Base-by-base conservation (phyloP, 495 filamentous ascomycete species). In the Xylaria grammica region DNA sequence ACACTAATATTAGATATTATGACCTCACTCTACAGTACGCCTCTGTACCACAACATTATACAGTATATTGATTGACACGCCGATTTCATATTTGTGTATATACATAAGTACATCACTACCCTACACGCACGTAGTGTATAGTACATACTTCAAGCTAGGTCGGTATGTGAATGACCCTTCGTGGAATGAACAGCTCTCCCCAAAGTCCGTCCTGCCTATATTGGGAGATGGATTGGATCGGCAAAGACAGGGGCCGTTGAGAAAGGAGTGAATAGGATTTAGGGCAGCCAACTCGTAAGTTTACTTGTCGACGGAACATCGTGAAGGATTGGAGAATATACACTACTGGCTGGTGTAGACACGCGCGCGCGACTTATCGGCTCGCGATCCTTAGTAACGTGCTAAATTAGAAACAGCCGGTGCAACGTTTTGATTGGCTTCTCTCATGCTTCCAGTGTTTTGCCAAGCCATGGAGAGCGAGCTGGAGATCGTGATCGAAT, bases 341-440 rank as follows among this genome's bases (percentile, higher is more conserved):
- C 34, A 5, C 11, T 6, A 11, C 11, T 36, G 11, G 34, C 34
- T 36, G 34, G 6, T 6, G 34, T 5, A 5, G 13, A 59, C 40
- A 34, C 42, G 56, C 42, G 56, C 56, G 40, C 56, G 56, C 56
- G 42, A 48, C 42, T 29, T 32, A 42, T 59, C 22, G 10, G 34
- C 11, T 59, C 56, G 45, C 45, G 44, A 51, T 60, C n/a, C 44
- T 20, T 42, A 36, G 29, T 20, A n/a, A 19, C 3, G 15, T 60
- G 45, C 58, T 46, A 60, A 38, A 60, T 60, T 49, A 60, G 45
- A 40, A 60, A 27, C 45, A 38, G 15, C 45, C 45, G 9, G 30
- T 19, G 20, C 30, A 2, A 17, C 32, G 38, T 27, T 19, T 17
- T 60, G 45, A 60, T 60, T 60, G 58, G 58, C 17, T 46, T 26